Percentiles rank a stretch among this genome's conserved stretches.
These are phyloP conservation scores for Priceomyces medius DNA, from an alignment of 805 yeast genomes.

Conservation along the genomic window DNA sequence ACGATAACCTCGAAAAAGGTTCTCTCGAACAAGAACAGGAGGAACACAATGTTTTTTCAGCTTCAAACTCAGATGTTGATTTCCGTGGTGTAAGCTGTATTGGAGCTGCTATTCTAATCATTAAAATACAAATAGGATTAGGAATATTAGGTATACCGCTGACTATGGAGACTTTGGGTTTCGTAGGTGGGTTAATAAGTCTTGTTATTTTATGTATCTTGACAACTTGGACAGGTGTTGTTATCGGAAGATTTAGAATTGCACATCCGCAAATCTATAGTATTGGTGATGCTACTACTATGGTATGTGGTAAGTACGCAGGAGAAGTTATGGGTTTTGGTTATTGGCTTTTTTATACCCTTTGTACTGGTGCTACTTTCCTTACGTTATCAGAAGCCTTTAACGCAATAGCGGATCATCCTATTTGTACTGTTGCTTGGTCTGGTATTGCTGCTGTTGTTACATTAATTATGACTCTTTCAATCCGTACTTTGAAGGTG, in stretches of 20 bases:
- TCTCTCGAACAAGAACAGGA: no score
- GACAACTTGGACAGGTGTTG: constrained; percentile 11
- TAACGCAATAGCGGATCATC: constrained; percentile 10
- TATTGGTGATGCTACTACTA: constrained; percentile 11
- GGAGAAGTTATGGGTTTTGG: constrained; percentile 9
- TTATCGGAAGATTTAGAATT: constrained; percentile 9
- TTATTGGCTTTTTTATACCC: constrained; percentile 10
- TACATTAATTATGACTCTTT: constrained; percentile 7
- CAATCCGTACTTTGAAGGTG: constrained; percentile 10
- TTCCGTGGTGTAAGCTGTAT: constrained; percentile 10
- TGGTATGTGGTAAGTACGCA: constrained; percentile 10
- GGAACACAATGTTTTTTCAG: constrained; percentile 9
- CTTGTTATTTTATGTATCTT: constrained; percentile 8
- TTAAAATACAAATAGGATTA: constrained; percentile 11
- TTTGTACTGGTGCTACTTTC: constrained; percentile 8
- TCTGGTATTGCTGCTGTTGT: constrained; percentile 10
- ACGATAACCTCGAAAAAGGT: background rate
- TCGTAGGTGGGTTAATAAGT: constrained; percentile 10
- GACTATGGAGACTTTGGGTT: constrained; percentile 10
- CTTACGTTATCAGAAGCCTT: constrained; percentile 10
- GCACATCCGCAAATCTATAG: constrained; percentile 11
- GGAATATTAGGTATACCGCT: constrained; percentile 11
- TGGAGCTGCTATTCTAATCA: constrained; percentile 12
- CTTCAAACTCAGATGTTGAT: constrained; percentile 8
- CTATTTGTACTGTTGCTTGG: constrained; percentile 10